Conservation (phyloP, 225 moss, liverwort and hornwort genomes). For the Marchantia polymorpha region DNA sequence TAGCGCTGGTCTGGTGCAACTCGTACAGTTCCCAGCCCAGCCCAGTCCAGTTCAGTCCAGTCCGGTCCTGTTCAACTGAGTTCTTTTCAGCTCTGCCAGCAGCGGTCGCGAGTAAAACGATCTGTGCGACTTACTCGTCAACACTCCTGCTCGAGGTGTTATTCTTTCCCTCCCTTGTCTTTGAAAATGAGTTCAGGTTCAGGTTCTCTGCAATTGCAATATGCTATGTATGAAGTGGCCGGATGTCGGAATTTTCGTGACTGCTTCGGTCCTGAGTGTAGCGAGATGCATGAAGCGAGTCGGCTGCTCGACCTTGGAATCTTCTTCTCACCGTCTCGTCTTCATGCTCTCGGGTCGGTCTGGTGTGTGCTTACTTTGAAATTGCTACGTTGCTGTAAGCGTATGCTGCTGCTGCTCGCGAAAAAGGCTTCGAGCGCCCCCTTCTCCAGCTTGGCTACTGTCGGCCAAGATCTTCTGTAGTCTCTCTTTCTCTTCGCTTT, state of each 20-base stretch:
- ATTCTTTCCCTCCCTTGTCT: neutral
- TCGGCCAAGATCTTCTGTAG: no score
- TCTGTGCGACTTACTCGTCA: neutral
- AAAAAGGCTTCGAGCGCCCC: neutral
- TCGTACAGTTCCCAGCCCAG: neutral
- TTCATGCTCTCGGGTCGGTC: neutral
- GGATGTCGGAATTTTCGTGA: neutral
- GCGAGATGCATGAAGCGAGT: neutral
- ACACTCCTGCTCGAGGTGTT: neutral
- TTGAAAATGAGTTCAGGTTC: neutral
- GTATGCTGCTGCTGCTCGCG: neutral
- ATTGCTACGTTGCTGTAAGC: neutral
- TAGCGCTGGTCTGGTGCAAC: neutral
- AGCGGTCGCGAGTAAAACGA: neutral
- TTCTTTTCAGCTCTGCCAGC: neutral
- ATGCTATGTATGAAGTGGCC: neutral
- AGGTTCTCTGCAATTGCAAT: neutral
- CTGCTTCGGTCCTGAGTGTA: neutral
- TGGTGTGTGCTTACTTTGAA: neutral
- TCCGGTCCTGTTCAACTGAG: neutral
- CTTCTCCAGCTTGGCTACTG: no score
- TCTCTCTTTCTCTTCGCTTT: no score
- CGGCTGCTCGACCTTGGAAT: neutral
- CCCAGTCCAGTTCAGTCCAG: neutral
- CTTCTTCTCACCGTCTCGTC: no score